phyloP scores from a whole-genome alignment of 2,329 filamentous ascomycete species.

The Verticillium longisporum region DNA sequence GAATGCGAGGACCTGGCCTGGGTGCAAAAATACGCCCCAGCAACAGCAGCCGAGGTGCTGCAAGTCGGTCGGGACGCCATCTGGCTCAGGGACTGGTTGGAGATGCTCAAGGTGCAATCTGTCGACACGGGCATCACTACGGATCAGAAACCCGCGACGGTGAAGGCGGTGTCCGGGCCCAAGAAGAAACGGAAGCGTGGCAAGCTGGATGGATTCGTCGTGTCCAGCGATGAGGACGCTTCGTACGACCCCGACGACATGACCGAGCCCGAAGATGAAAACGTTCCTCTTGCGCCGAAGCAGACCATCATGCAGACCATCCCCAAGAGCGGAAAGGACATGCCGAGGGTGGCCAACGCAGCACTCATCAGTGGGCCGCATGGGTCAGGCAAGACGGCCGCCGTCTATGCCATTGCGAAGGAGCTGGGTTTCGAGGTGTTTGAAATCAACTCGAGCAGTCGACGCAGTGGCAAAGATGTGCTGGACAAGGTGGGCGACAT shows the following conservation, averaged over 20 bases:
- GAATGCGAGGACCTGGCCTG: conserved; percentile 68
- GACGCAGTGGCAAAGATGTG: conserved; percentile 83
- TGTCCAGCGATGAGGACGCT: conserved; percentile 70
- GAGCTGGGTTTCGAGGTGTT: conserved; percentile 92
- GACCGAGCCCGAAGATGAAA: conserved; percentile 49
- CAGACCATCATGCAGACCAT: conserved; percentile 47
- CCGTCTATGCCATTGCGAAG: conserved; percentile 84
- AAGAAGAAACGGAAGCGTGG: conserved; percentile 65
- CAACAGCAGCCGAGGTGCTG: conserved; percentile 61
- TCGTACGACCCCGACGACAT: conserved; percentile 60
- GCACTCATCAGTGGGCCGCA: conserved; percentile 85
- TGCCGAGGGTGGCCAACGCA: conserved; percentile 57
- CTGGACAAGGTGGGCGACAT: conserved; percentile 92
- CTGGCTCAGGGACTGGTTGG: conserved; percentile 75
- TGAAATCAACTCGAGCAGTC: conserved; percentile 80
- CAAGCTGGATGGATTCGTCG: conserved; percentile 73
- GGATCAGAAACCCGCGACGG: conserved; percentile 18
- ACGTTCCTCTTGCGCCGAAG: conserved; percentile 27
- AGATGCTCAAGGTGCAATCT: conserved; percentile 65
- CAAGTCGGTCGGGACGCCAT: conserved; percentile 64
- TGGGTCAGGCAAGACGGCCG: conserved; percentile 89
- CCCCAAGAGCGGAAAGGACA: conserved; percentile 31
- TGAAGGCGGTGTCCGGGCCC: conserved; percentile 18
- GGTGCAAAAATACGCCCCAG: conserved; percentile 80
- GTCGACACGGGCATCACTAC: conserved; percentile 56